Base-by-base conservation (phyloP, 2,329 filamentous ascomycete species). In the Diaporthe citri region DNA sequence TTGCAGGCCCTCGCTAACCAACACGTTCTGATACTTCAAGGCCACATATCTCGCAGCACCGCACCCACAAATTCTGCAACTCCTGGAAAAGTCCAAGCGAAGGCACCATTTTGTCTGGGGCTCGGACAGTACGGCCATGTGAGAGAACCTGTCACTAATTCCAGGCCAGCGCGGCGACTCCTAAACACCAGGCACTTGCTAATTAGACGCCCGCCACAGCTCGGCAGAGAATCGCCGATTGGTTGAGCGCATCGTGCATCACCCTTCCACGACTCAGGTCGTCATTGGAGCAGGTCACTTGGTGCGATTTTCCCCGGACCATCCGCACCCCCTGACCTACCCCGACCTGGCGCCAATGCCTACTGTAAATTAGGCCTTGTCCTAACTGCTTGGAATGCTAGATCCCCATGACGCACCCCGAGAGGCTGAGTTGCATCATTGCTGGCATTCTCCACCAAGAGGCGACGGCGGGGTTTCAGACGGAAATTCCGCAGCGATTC, bases 351-450 rank as follows among this genome's bases (percentile, higher is more conserved):
- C 36, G 57, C 28, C 15, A 20, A 69, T 10, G 25, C 6, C 13
- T 17, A 31, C 25, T 55, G 25, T 17, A 55, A 55, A 28, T 55
- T 36, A 51, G 41, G 28, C 48, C 48, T 20, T 17, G 31, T 51
- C n/a, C 34, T 64, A 48, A 57, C 46, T 3, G 15, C 34, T 36
- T 46, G 60, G 28, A 43, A 25, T 60, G 13, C n/a, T 52, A 75
- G 74, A 75, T 75, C 22, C 74, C 74, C 15, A 75, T 75, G 74
- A 71, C 74, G 31, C 74, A 70, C 56, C 71, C 74, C 43, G 62
- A 70, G 22, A 25, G 22, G 4, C 46, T 75, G 39, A 41, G 28
- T 17, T 41, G 36, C 10, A 52, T 66, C 15, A 56, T 75, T 31
- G 41, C 39, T 39, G 36, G 72, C 13, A 52, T 75, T 56, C 52